Percentiles rank a stretch among this genome's conserved stretches.
These are phyloP conservation scores for Phytophthora pseudosyringae DNA, from an alignment of 352 stramenopile genomes.

Conservation along the genomic window DNA sequence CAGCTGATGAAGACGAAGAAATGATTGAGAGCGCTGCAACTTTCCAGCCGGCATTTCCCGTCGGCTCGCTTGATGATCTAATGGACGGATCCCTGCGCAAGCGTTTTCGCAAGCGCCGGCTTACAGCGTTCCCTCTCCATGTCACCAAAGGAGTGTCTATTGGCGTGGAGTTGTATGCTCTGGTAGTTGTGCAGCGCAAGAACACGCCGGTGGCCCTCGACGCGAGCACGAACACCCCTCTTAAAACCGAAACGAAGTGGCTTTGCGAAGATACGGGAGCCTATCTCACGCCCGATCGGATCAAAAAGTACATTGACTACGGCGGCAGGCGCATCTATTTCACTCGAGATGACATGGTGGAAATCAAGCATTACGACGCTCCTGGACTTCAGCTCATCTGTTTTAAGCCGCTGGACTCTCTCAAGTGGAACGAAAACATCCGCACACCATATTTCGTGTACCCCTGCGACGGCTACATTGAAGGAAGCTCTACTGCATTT, in stretches of 20 bases:
- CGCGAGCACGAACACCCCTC: conserved; percentile 71
- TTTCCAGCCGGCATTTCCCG: conserved; percentile 74
- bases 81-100: conserved; percentile 83
- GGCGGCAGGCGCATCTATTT: conserved; percentile 85
- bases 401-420: conserved; percentile 69
- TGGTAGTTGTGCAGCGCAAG: conserved; percentile 69
- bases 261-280: conserved; percentile 82
- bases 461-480: conserved; percentile 78
- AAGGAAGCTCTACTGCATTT: conserved; percentile 77
- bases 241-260: conserved; percentile 87
- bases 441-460: conserved; percentile 85
- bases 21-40: conserved; percentile 31
- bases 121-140: conserved; percentile 69
- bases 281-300: conserved; percentile 76
- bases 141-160: conserved; percentile 82
- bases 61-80: conserved; percentile 77
- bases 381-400: conserved; percentile 82
- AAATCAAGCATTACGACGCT: conserved; percentile 82
- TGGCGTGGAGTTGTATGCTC: conserved; percentile 77
- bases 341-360: conserved; percentile 75
- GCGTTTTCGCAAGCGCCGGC: conserved; percentile 75
- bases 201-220: conserved; percentile 66
- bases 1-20: conserved; percentile 31
- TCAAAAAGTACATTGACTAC: conserved; percentile 80
- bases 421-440: conserved; percentile 77